These are phyloP conservation scores for Phytophthora sp. DNA, from an alignment of 352 stramenopile genomes.

Conservation along the genomic window DNA sequence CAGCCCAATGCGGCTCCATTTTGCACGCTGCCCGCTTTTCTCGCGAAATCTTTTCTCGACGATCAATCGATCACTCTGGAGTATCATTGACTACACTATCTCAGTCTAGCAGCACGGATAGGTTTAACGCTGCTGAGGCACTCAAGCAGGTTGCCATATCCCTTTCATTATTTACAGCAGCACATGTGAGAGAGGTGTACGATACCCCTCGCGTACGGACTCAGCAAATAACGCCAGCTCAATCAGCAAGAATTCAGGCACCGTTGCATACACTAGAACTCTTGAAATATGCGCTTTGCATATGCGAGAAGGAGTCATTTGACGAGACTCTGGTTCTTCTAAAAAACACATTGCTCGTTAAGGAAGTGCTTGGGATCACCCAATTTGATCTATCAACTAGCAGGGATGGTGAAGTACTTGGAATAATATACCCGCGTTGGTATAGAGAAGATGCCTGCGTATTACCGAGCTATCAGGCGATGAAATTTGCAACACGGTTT, in stretches of 20 bases:
- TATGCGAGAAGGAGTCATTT: slow-evolving; percentile 58
- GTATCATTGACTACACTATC: no score
- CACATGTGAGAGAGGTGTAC: slow-evolving; percentile 65
- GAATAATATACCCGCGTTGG: slow-evolving; percentile 59
- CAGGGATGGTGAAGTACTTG: slow-evolving; percentile 1
- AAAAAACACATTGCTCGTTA: slow-evolving; percentile 57
- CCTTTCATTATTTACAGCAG: slow-evolving; percentile 65
- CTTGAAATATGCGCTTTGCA: slow-evolving; percentile 65
- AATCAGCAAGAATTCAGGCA: slow-evolving; percentile 55
- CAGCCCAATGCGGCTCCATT: slow-evolving; percentile 52
- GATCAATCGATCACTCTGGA: neutral
- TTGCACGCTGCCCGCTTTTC: slow-evolving; percentile 59
- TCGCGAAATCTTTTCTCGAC: slow-evolving; percentile 57
- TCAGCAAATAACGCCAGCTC: slow-evolving; percentile 21
- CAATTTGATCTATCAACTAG: slow-evolving; percentile 30
- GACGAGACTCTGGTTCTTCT: slow-evolving; percentile 68
- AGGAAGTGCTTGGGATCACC: slow-evolving; percentile 58
- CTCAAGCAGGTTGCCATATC: slow-evolving; percentile 64
- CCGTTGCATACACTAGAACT: slow-evolving; percentile 65
- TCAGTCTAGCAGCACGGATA: neutral
- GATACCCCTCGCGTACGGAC: slow-evolving; percentile 5
- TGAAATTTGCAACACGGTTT: slow-evolving; percentile 66
- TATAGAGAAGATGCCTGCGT: slow-evolving; percentile 65
- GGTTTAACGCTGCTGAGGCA: slow-evolving; percentile 10
- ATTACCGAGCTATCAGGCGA: slow-evolving; percentile 52